These are phyloP conservation scores for Boletus barrowsii DNA, from an alignment of 768 basidiomycete species.

Conservation along the genomic window DNA sequence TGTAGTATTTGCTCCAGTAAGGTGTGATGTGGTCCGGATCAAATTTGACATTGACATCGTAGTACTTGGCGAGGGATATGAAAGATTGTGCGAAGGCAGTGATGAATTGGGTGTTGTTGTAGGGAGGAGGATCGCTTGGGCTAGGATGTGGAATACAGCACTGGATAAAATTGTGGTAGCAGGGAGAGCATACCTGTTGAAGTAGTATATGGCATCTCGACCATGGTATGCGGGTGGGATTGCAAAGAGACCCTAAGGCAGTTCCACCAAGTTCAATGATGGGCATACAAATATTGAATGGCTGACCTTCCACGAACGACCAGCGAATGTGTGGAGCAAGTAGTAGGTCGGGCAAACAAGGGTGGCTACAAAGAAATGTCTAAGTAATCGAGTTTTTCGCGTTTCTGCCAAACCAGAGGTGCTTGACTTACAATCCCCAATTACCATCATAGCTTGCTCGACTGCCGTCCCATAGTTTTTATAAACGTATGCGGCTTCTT, in stretches of 20 bases:
- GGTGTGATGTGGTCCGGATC: constrained; percentile 18
- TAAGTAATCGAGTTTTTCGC: neutral
- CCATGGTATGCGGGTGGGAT: constrained; percentile 31
- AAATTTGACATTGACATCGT: constrained; percentile 22
- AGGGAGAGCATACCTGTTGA: constrained; percentile 21
- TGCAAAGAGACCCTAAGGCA: constrained; percentile 29
- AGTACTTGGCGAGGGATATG: constrained; percentile 18
- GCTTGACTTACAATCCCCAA: constrained; percentile 38
- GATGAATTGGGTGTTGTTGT: constrained; percentile 29
- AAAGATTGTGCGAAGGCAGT: constrained; percentile 28
- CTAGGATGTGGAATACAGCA: neutral
- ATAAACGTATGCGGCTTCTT: constrained; percentile 30
- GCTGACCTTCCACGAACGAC: constrained; percentile 33
- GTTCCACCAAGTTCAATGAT: neutral
- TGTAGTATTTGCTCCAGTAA: constrained; percentile 3
- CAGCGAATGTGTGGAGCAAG: constrained; percentile 28
- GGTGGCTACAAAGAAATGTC: constrained; percentile 22
- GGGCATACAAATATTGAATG: constrained; percentile 18
- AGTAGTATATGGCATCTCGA: constrained; percentile 40
- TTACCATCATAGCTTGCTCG: constrained; percentile 34
- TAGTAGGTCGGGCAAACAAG: constrained; percentile 37
- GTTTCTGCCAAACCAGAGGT: neutral
- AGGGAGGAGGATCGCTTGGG: constrained; percentile 3
- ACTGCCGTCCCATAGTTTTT: constrained; percentile 27
- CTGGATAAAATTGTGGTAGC: neutral